Conservation (phyloP, 768 basidiomycete genomes). For the Pisolithus microcarpus region DNA sequence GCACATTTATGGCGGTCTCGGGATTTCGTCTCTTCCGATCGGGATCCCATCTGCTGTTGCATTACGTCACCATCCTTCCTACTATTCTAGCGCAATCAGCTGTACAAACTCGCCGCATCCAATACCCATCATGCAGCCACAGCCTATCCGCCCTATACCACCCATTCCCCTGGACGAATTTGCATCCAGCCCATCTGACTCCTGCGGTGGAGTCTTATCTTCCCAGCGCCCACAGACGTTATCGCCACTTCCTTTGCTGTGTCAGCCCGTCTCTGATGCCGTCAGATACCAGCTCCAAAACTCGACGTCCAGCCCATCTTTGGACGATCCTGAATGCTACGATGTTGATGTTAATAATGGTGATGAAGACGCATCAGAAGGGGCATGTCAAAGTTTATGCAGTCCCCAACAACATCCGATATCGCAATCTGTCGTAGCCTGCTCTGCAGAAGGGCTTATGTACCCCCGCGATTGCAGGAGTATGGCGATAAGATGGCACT, state of each 20-base stretch:
- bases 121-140: slow-evolving; percentile 26
- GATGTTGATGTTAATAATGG: slow-evolving; percentile 5
- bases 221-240: slow-evolving; percentile 8
- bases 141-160: slow-evolving; percentile 29
- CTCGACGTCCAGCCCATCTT: not conserved
- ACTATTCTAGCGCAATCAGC: slow-evolving; percentile 22
- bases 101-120: slow-evolving; percentile 9
- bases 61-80: slow-evolving; percentile 18
- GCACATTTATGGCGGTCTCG: slow-evolving; percentile 20
- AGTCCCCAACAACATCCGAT: slow-evolving; percentile 9
- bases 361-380: slow-evolving; percentile 8
- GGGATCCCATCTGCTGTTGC: slow-evolving; percentile 15
- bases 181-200: slow-evolving; percentile 8
- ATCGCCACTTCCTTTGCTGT: slow-evolving; percentile 27
- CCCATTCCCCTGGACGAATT: slow-evolving; percentile 27
- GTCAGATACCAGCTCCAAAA: slow-evolving; percentile 24
- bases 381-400: slow-evolving; percentile 14
- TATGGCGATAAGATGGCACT: slow-evolving; percentile 20
- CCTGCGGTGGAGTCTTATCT: not conserved
- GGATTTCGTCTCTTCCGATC: slow-evolving; percentile 12
- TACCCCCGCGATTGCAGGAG: slow-evolving; percentile 14
- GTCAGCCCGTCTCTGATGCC: slow-evolving; percentile 28
- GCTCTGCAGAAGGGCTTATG: slow-evolving; percentile 13
- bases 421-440: slow-evolving; percentile 6
- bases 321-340: slow-evolving; percentile 4